Percentiles rank a stretch among this genome's conserved stretches.
Evolutionary conservation across 305 asterid genomes (phyloP).

Genomic region (Salvia sclarea): DNA sequence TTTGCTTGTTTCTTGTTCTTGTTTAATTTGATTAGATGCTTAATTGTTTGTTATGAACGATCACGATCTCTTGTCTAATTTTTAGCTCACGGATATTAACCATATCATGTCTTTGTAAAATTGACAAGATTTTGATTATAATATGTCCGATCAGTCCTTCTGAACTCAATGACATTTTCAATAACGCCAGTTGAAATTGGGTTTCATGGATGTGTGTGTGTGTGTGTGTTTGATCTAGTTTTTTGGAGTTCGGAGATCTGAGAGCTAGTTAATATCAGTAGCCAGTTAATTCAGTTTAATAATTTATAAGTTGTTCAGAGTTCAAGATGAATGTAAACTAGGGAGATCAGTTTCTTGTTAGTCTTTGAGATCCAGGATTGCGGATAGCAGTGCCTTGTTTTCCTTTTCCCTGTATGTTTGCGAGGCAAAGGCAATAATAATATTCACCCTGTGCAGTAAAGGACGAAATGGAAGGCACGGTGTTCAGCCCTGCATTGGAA

Average conservation of each 20-base stretch:
- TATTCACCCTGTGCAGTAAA: slow-evolving; percentile 42
- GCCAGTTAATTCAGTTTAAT: background rate
- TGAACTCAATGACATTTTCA: too few species aligned
- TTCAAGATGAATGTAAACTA: background rate
- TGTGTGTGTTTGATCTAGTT: background rate
- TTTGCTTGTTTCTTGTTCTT: background rate
- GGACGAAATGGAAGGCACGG: slow-evolving; percentile 80
- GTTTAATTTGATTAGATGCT: slow-evolving; percentile 4
- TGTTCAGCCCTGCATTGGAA: slow-evolving; percentile 79
- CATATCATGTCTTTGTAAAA: background rate
- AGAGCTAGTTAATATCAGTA: slow-evolving; percentile 15
- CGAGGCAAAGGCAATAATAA: too few species aligned
- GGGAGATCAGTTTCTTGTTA: background rate
- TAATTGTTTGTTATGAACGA: slow-evolving; percentile 25
- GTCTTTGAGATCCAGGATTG: slow-evolving; percentile 2
- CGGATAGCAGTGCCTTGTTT: background rate
- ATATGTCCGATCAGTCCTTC: slow-evolving; percentile 22
- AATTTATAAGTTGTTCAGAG: background rate
- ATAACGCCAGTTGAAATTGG: too few species aligned
- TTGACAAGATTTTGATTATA: slow-evolving; percentile 11
- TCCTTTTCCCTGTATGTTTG: background rate
- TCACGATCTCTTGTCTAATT: slow-evolving; percentile 19
- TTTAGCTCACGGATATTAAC: background rate
- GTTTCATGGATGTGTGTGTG: too few species aligned
- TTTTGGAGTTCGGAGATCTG: slow-evolving; percentile 22